Base-by-base conservation (phyloP, 1,284 basidiomycete species). In the Malassezia equina region DNA sequence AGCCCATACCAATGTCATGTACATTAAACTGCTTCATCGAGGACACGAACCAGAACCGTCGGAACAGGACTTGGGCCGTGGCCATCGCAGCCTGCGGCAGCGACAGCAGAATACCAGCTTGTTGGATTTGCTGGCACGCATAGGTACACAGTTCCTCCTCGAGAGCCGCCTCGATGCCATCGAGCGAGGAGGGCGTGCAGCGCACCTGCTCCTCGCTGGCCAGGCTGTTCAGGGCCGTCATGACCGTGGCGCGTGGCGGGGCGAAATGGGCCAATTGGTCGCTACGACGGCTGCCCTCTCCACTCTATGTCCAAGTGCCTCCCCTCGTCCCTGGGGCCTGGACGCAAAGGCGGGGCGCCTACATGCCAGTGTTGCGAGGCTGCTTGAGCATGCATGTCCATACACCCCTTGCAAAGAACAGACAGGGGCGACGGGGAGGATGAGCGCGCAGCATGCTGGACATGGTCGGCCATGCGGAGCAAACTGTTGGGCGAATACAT, bases 1-100 rank as follows among this genome's bases (percentile, higher is more conserved):
- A 83, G 11, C 90, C 90, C 82, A 94, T 89, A 12, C 85, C 86
- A 47, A 94, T 82, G 71, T 96, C 90, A 34, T 40, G 21, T 11
- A 47, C 36, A 24, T 88, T 84, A 74, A 93, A 99, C 58, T 90
- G 86, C 68, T 86, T 85, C 83, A 98, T 83, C 3, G 90, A 94
- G 4, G 86, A 85, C 15, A 94, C 88, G 77, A 84, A 96, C 86
- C 86, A 98, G 79, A 98, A 99, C 27, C 93, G 80, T 63, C 98
- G 93, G 73, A 93, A 93, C 4, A 99, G 77, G 34, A 96, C 89
- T 73, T 96, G 91, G 0, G 94, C 94, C 0, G 90, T 89, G 4
- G 93, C 90, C 65, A 94, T 88, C 7, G 90, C 90, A 39, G 90
- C 88, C 75, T 99, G 94, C 58, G 95, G 94, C 86, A 93, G 84